Base-by-base conservation (phyloP, 2,329 filamentous ascomycete genomes). In the Talaromyces albobiverticillius region DNA sequence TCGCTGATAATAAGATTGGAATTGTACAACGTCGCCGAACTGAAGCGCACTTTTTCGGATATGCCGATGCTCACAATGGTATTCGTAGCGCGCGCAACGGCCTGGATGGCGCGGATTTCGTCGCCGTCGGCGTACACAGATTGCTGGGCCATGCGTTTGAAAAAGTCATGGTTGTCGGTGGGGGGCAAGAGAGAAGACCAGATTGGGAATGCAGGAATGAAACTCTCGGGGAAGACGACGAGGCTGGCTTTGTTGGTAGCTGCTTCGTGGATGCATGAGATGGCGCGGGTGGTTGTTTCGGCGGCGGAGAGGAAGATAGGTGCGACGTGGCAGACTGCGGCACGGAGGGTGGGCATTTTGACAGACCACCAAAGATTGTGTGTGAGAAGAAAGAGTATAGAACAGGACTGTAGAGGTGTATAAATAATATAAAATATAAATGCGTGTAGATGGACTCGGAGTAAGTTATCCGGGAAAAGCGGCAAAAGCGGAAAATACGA, bases 201-300 rank as follows among this genome's bases (percentile, higher is more conserved):
- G 18, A 80, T 53, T 0, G 81, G 80, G 46, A 81, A 83, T 0
- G 76, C 80, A 0, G 79, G 72, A 40, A 82, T 79, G 60, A 71
- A 80, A 0, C 77, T 74, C 61, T 82, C 80, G 0, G 80, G 79
- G 57, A 82, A 82, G 25, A 81, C 75, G 11, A 82, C 72, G 3
- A 83, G 65, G 20, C 81, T 72, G 7, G 80, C 79, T 0, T 62
- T 61, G 48, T 77, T 70, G 1, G 48, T 55, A 0, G 77, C 71
- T 0, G 80, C 78, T 57, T 72, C 60, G 14, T 72, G 62, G 52
- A 83, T 79, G 8, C 79, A 62, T 0, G 57, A 57, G 36, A 81
- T 69, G 11, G 73, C 72, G 57, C 81, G 82, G 6, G 74, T 56
- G 1, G 76, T 76, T 0, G 79, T 82, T 8, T 66, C 60, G 4